Percentiles rank a stretch among this genome's conserved stretches.
Evolutionary conservation across 1,284 basidiomycete genomes (phyloP).

Genomic region (Sphaerobolus stellatus): DNA sequence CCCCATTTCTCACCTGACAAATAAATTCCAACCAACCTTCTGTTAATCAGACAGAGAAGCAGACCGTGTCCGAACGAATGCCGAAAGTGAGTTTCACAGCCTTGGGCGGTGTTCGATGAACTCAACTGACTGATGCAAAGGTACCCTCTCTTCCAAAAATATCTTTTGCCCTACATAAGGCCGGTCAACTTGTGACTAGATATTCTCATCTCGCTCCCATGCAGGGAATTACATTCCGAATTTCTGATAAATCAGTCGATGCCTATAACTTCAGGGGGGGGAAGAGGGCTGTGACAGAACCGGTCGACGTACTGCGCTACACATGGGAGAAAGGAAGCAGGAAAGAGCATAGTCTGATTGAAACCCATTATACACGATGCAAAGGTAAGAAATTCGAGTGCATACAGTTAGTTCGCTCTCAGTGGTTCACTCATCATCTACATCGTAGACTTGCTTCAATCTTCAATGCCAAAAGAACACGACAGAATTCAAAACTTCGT

Average conservation of each 20-base stretch:
- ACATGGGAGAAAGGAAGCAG: background rate
- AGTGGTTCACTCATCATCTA: background rate
- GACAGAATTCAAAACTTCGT: conserved; percentile 9
- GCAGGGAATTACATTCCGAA: background rate
- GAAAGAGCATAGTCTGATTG: background rate
- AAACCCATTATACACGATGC: background rate
- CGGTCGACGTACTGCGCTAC: background rate
- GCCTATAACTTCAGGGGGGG: background rate
- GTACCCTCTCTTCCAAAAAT: too few relatives aligned
- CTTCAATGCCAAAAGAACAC: background rate
- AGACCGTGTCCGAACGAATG: too few relatives aligned
- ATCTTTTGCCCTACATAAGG: too few relatives aligned
- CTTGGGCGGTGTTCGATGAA: too few relatives aligned
- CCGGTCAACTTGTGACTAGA: too few relatives aligned
- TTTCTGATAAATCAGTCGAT: background rate
- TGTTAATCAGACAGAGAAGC: too few relatives aligned
- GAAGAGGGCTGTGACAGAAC: background rate
- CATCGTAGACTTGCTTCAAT: conserved; percentile 10
- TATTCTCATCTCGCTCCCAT: too few relatives aligned
- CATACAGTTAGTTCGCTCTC: background rate
- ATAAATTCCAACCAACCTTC: too few relatives aligned
- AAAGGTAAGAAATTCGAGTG: background rate
- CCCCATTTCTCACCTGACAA: too few relatives aligned
- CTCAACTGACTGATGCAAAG: too few relatives aligned
- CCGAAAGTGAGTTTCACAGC: too few relatives aligned